Evolutionary conservation across 78 protist genomes (phyloP).

Genomic region (Dictyostelium capitatum): DNA sequence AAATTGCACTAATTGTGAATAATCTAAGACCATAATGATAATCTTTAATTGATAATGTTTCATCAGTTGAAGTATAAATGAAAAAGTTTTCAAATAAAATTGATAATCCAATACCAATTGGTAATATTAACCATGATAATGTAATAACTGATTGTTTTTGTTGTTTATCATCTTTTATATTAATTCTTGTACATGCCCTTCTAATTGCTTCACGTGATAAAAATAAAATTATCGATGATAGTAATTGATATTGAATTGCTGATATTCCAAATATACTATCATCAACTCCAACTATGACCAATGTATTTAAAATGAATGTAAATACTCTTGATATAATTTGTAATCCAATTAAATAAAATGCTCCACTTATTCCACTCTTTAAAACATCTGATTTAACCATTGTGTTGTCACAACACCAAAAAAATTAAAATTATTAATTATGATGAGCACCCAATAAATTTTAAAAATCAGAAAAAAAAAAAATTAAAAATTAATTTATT

Average conservation of each 20-base stretch:
- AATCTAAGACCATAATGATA: slow-evolving; percentile 37
- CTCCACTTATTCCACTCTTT: slow-evolving; percentile 24
- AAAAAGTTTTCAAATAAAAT: slow-evolving; percentile 5
- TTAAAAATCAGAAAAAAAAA: too few species aligned
- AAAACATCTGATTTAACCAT: neutral
- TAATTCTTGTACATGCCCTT: slow-evolving; percentile 49
- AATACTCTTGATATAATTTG: slow-evolving; percentile 43
- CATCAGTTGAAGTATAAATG: neutral
- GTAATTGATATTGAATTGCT: slow-evolving; percentile 52
- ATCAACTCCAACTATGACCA: slow-evolving; percentile 34
- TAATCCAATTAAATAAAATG: slow-evolving; percentile 67
- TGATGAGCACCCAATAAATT: too few species aligned
- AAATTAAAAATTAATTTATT: too few species aligned
- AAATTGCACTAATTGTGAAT: slow-evolving; percentile 17
- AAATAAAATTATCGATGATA: slow-evolving; percentile 48
- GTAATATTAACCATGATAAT: slow-evolving; percentile 36
- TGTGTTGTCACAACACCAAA: too few species aligned
- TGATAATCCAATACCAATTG: slow-evolving; percentile 40
- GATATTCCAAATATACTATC: slow-evolving; percentile 32
- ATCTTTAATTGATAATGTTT: neutral
- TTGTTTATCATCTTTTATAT: neutral
- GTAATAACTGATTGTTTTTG: slow-evolving; percentile 12
- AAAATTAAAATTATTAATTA: too few species aligned
- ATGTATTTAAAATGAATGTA: slow-evolving; percentile 51
- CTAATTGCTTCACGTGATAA: slow-evolving; percentile 68